These are phyloP conservation scores for Phytopythium chamaehyphon DNA, from an alignment of 352 stramenopile genomes.

Conservation along the genomic window DNA sequence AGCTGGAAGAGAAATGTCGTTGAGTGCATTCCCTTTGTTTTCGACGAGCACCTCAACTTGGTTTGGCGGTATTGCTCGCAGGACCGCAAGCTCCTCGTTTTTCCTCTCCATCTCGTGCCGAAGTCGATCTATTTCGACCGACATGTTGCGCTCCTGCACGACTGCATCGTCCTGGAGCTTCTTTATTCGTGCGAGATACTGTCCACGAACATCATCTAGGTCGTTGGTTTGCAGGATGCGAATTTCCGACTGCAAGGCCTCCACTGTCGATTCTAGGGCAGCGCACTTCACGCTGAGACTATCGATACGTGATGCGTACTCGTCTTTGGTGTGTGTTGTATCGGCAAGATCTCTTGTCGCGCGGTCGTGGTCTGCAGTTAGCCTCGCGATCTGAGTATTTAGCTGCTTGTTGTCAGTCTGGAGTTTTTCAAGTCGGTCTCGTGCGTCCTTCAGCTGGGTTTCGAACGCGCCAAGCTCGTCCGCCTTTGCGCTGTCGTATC, in stretches of 20 bases:
- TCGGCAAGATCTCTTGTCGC: slow-evolving; percentile 26
- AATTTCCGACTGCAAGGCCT: slow-evolving; percentile 61
- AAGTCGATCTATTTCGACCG: slow-evolving; percentile 48
- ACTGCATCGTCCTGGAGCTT: slow-evolving; percentile 51
- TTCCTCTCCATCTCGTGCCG: slow-evolving; percentile 41
- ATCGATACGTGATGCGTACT: slow-evolving; percentile 54
- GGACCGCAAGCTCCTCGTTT: slow-evolving; percentile 10
- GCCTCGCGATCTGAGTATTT: slow-evolving; percentile 14
- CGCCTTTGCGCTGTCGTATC: slow-evolving; percentile 42
- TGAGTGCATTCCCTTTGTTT: background rate
- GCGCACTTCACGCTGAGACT: slow-evolving; percentile 27
- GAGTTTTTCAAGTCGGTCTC: slow-evolving; percentile 22
- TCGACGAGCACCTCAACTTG: slow-evolving; percentile 1
- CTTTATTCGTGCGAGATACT: slow-evolving; percentile 43
- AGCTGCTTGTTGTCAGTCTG: slow-evolving; percentile 39
- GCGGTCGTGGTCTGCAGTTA: slow-evolving; percentile 30
- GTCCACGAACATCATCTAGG: slow-evolving; percentile 34
- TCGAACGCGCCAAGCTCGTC: slow-evolving; percentile 32
- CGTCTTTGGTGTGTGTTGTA: slow-evolving; percentile 44
- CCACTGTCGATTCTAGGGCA: slow-evolving; percentile 39
- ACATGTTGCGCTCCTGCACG: slow-evolving; percentile 34
- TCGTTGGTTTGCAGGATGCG: slow-evolving; percentile 62
- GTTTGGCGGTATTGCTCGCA: background rate
- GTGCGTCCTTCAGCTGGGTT: slow-evolving; percentile 24
- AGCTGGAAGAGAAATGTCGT: slow-evolving; percentile 18